These are phyloP conservation scores for Malbranchea cinnamomea DNA, from an alignment of 2,329 filamentous ascomycete species.

Conservation along the genomic window DNA sequence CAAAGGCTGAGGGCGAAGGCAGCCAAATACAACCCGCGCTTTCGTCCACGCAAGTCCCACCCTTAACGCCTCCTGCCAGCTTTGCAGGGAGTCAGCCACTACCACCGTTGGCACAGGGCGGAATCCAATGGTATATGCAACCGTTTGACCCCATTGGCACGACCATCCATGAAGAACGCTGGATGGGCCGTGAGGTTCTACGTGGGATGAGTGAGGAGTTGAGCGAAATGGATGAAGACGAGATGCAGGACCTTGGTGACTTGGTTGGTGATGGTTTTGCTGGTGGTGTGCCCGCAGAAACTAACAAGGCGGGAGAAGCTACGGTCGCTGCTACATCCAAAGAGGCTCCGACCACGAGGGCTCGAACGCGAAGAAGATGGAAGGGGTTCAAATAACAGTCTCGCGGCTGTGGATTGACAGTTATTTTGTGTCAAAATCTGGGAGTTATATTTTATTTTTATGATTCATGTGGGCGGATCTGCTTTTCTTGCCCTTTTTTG, in stretches of 20 bases:
- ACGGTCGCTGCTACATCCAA: neutral
- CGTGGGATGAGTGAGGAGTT: constrained; percentile 69
- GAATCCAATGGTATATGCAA: constrained; percentile 77
- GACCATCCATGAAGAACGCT: constrained; percentile 60
- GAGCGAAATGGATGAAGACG: constrained; percentile 83
- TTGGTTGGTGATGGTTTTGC: constrained; percentile 39
- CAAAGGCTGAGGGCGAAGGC: no score
- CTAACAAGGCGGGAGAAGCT: neutral
- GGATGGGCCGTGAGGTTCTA: constrained; percentile 56
- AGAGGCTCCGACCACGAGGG: neutral
- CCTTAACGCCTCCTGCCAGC: constrained; percentile 27
- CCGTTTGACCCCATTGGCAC: constrained; percentile 68
- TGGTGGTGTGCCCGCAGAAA: constrained; percentile 6
- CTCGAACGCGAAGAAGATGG: constrained; percentile 6
- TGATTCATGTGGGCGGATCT: no score
- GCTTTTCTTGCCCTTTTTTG: no score
- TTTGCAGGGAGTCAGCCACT: constrained; percentile 26
- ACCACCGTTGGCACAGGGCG: constrained; percentile 50
- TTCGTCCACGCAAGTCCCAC: constrained; percentile 22
- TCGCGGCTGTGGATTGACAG: neutral
- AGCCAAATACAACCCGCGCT: no score
- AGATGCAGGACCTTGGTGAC: constrained; percentile 65
- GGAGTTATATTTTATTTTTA: neutral
- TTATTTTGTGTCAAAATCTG: constrained; percentile 1
- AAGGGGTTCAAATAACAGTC: constrained; percentile 17